These are phyloP conservation scores for Epichloe glyceriae DNA, from an alignment of 2,329 filamentous ascomycete genomes.

Conservation along the genomic window DNA sequence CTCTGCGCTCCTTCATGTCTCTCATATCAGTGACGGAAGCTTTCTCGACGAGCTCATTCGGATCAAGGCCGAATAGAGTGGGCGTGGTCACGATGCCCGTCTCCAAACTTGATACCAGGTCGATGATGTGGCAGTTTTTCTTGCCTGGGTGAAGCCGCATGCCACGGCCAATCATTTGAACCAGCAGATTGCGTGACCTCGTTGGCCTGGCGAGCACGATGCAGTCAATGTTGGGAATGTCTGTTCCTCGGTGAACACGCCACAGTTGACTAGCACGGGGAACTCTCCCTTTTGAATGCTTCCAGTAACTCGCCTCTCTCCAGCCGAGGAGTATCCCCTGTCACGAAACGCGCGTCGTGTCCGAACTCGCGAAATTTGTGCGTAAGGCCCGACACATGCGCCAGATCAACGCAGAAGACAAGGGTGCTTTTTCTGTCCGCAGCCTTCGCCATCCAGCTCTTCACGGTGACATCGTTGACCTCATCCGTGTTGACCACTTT, in stretches of 20 bases:
- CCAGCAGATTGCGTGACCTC: slow-evolving; percentile 77
- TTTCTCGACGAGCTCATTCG: slow-evolving; percentile 59
- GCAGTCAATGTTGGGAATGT: slow-evolving; percentile 95
- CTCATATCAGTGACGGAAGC: slow-evolving; percentile 51
- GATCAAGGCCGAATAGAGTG: slow-evolving; percentile 86
- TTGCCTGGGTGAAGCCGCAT: slow-evolving; percentile 76
- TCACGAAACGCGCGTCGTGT: slow-evolving; percentile 77
- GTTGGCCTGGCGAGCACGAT: slow-evolving; percentile 80
- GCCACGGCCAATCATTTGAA: slow-evolving; percentile 96
- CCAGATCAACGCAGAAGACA: slow-evolving; percentile 86
- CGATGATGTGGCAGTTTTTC: slow-evolving; percentile 83
- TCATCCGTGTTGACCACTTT: slow-evolving; percentile 67
- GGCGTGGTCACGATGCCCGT: slow-evolving; percentile 82
- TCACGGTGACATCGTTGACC: slow-evolving; percentile 73
- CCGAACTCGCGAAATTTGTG: slow-evolving; percentile 63
- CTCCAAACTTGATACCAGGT: slow-evolving; percentile 79
- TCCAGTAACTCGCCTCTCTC: slow-evolving; percentile 58
- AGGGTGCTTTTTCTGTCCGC: slow-evolving; percentile 66
- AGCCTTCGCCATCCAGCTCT: slow-evolving; percentile 74
- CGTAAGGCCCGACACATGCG: slow-evolving; percentile 66
- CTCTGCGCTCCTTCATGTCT: slow-evolving; percentile 35
- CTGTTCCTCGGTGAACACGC: slow-evolving; percentile 93
- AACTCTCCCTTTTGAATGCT: slow-evolving; percentile 64
- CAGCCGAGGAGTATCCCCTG: slow-evolving; percentile 60
- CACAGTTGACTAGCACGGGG: slow-evolving; percentile 85